Evolutionary conservation across 768 basidiomycete genomes (phyloP).

Genomic region (Suillus alpinus): DNA sequence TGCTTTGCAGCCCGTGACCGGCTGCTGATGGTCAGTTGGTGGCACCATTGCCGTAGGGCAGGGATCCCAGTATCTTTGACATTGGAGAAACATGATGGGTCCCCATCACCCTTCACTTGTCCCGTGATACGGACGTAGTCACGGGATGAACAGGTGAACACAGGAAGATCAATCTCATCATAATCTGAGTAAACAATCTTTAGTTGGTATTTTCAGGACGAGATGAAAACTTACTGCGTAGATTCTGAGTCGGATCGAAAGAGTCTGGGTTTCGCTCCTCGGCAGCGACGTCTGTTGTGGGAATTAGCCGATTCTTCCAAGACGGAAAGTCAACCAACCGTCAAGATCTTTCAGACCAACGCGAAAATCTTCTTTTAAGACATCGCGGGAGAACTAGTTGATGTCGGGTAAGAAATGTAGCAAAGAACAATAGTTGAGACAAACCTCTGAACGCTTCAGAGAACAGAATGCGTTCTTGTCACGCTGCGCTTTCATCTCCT

Average conservation of each 20-base stretch:
- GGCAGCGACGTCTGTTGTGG: slow-evolving; percentile 47
- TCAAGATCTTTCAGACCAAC: slow-evolving; percentile 58
- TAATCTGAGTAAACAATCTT: slow-evolving; percentile 41
- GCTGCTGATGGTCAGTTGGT: slow-evolving; percentile 49
- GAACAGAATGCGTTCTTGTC: slow-evolving; percentile 66
- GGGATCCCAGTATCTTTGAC: slow-evolving; percentile 55
- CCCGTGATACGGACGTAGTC: slow-evolving; percentile 60
- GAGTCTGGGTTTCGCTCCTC: slow-evolving; percentile 55
- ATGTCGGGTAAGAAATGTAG: slow-evolving; percentile 4
- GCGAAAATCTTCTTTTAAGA: slow-evolving; percentile 60
- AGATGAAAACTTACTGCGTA: slow-evolving; percentile 39
- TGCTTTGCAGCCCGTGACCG: slow-evolving; percentile 43
- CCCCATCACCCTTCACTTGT: slow-evolving; percentile 60
- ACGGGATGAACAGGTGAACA: slow-evolving; percentile 59
- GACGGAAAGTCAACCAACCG: slow-evolving; percentile 31
- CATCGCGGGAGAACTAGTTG: slow-evolving; percentile 49
- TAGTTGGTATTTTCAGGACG: not conserved
- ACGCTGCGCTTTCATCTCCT: slow-evolving; percentile 27
- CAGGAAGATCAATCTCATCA: slow-evolving; percentile 56
- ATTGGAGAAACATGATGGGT: slow-evolving; percentile 52
- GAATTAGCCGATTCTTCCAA: not conserved
- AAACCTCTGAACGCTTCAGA: slow-evolving; percentile 52
- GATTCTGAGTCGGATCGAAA: slow-evolving; percentile 49
- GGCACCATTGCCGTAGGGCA: slow-evolving; percentile 56
- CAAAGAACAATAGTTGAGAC: slow-evolving; percentile 1